phyloP scores from a whole-genome alignment of 768 basidiomycete species.

The Termitomyces sp. region DNA sequence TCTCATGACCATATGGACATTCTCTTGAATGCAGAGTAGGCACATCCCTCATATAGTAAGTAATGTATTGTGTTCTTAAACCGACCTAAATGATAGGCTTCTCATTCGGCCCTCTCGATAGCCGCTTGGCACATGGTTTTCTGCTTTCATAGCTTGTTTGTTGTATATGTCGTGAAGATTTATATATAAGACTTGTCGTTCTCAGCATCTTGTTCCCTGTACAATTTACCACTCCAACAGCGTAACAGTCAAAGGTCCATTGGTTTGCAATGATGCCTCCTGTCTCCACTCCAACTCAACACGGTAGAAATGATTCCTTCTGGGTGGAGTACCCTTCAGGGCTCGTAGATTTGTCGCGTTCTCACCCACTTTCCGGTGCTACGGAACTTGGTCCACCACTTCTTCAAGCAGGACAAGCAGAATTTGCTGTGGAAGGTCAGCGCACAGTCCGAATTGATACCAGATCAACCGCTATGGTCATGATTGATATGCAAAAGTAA shows the following conservation, averaged over 20 bases:
- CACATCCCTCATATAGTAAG: constrained; percentile 5
- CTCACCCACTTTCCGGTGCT: constrained; percentile 28
- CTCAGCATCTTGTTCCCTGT: background rate
- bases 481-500: constrained; percentile 75
- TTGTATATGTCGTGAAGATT: background rate
- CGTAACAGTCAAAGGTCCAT: constrained; percentile 33
- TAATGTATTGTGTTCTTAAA: constrained; percentile 7
- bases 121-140: background rate
- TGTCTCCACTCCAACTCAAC: constrained; percentile 41
- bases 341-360: constrained; percentile 54
- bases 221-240: constrained; percentile 25
- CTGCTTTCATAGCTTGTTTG: background rate
- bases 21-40: constrained; percentile 3
- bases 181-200: background rate
- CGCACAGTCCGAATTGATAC: constrained; percentile 46
- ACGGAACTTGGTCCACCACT: constrained; percentile 21
- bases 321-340: constrained; percentile 70
- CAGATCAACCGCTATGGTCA: constrained; percentile 47
- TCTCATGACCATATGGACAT: constrained; percentile 7
- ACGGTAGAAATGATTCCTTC: constrained; percentile 49
- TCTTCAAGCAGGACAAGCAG: constrained; percentile 35
- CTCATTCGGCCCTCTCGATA: background rate
- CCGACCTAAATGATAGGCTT: constrained; percentile 2
- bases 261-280: constrained; percentile 34
- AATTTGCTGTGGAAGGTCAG: constrained; percentile 49